Conservation (phyloP, 2,329 filamentous ascomycete species). For the Ceratocystis alfenasii region DNA sequence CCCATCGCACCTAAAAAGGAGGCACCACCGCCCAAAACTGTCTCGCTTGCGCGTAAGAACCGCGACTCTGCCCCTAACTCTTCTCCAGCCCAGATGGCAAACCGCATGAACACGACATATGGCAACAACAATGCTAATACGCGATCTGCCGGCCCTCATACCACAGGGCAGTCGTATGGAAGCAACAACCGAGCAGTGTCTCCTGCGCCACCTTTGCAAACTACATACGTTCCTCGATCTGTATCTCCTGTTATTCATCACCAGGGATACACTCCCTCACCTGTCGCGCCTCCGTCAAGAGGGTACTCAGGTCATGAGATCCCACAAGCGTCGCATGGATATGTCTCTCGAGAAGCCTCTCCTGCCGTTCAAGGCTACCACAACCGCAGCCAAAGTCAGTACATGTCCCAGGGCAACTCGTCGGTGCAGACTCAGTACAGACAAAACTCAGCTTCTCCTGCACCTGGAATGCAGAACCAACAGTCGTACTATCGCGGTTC, state of each 20-base stretch:
- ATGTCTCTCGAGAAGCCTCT: constrained; percentile 24
- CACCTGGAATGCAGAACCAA: constrained; percentile 27
- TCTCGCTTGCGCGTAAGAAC: constrained; percentile 18
- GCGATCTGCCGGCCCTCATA: not conserved
- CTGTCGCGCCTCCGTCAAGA: not conserved
- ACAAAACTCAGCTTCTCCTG: constrained; percentile 28
- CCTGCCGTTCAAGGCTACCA: constrained; percentile 29
- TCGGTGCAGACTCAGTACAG: constrained; percentile 27
- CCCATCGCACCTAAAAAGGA: constrained; percentile 31
- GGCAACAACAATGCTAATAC: constrained; percentile 12
- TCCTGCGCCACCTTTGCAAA: constrained; percentile 15
- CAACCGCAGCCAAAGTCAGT: constrained; percentile 19
- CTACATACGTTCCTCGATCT: constrained; percentile 17
- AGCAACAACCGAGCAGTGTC: constrained; percentile 17
- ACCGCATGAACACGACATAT: constrained; percentile 18
- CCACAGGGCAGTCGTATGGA: constrained; percentile 8
- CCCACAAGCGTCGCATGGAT: constrained; percentile 26
- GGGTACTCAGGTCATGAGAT: constrained; percentile 24
- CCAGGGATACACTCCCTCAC: not conserved
- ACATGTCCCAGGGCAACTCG: constrained; percentile 26
- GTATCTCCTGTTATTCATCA: constrained; percentile 20
- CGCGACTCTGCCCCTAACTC: not conserved
- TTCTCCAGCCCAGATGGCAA: constrained; percentile 8
- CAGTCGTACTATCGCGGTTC: constrained; percentile 29
- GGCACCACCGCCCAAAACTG: constrained; percentile 7